Percentiles rank a stretch among this genome's conserved stretches.
phyloP scores from a whole-genome alignment of 208 protist species.

The Entamoeba invadens region DNA sequence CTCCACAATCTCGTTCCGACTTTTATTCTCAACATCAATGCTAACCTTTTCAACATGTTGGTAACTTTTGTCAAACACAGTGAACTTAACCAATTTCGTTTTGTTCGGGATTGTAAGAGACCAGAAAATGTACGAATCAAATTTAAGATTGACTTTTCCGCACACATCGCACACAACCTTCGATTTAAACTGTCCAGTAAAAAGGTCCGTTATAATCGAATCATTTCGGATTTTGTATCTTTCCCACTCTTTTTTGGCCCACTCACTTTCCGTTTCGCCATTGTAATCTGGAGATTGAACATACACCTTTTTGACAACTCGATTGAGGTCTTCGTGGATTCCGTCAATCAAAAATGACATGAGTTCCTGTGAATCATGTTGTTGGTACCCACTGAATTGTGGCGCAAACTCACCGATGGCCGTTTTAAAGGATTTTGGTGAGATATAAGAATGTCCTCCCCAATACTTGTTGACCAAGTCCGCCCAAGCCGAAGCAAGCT shows the following conservation, averaged over 20 bases:
- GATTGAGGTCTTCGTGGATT: conserved; percentile 10
- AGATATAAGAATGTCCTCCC: background rate
- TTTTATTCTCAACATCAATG: background rate
- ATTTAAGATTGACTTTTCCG: conserved; percentile 30
- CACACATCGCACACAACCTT: conserved; percentile 32
- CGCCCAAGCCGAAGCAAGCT: background rate
- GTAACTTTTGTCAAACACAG: background rate
- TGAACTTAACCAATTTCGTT: background rate
- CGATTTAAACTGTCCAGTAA: conserved; percentile 34
- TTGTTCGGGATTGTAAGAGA: conserved; percentile 24
- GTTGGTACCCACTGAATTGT: conserved; percentile 6
- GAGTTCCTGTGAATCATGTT: conserved; percentile 9
- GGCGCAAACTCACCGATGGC: conserved; percentile 1
- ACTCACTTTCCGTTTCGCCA: conserved; percentile 16
- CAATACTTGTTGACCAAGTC: background rate
- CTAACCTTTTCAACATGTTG: background rate
- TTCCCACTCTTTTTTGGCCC: conserved; percentile 28
- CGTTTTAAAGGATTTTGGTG: background rate
- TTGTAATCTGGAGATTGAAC: background rate
- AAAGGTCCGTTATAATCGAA: conserved; percentile 39
- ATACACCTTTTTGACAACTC: background rate
- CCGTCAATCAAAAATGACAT: conserved; percentile 5
- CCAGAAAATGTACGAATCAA: conserved; percentile 36
- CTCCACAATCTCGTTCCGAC: background rate
- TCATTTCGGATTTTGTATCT: conserved; percentile 30